These are phyloP conservation scores for Arachnomyces sp. DNA, from an alignment of 2,329 filamentous ascomycete species.

Conservation along the genomic window DNA sequence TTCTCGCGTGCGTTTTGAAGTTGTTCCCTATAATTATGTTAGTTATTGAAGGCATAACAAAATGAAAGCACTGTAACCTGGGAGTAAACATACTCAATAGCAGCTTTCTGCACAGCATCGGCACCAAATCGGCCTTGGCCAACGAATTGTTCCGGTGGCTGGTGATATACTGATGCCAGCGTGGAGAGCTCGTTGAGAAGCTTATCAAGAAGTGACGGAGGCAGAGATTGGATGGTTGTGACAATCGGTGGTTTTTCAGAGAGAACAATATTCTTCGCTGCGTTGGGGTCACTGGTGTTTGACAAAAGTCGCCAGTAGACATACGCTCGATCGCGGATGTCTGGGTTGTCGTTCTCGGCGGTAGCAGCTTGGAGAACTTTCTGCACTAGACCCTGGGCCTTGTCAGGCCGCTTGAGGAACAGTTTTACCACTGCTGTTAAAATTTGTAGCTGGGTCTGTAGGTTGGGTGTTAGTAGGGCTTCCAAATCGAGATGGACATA, in stretches of 20 bases:
- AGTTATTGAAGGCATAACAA: constrained; percentile 11
- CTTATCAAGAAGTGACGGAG: constrained; percentile 73
- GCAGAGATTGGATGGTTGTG: constrained; percentile 85
- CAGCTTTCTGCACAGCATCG: constrained; percentile 86
- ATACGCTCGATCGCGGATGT: constrained; percentile 93
- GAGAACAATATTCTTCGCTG: constrained; percentile 88
- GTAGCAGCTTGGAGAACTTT: constrained; percentile 91
- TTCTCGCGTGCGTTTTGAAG: constrained; percentile 87
- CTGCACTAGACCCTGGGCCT: constrained; percentile 82
- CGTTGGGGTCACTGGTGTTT: constrained; percentile 65
- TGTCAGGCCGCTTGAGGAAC: constrained; percentile 92
- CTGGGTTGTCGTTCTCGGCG: constrained; percentile 91
- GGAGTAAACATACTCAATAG: constrained; percentile 59
- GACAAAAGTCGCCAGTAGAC: constrained; percentile 97
- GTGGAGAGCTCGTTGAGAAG: constrained; percentile 90
- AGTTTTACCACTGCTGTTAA: constrained; percentile 94
- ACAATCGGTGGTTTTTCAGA: constrained; percentile 91
- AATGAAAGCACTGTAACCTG: background rate
- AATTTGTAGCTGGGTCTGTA: constrained; percentile 90
- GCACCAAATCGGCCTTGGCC: constrained; percentile 90
- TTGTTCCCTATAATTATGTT: constrained; percentile 55
- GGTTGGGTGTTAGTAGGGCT: background rate
- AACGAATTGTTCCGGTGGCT: constrained; percentile 94
- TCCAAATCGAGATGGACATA: constrained; percentile 9
- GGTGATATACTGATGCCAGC: constrained; percentile 95